phyloP scores from a whole-genome alignment of 139 green algal genomes.

The Auxenochlorella protothecoides region DNA sequence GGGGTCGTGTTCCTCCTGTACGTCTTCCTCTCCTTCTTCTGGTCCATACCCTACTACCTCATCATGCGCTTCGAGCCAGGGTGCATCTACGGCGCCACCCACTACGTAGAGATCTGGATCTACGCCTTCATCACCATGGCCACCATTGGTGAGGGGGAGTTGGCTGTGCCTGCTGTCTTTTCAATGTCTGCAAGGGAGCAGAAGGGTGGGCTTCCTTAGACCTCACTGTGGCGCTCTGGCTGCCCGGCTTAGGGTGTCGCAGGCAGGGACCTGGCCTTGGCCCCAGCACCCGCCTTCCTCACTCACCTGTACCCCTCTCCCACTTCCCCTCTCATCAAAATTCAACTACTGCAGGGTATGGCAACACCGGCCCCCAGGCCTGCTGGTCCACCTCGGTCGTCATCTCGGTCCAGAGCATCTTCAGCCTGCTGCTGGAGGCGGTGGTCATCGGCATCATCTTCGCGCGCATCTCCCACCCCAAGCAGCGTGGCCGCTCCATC shows the following conservation, averaged over 20 bases:
- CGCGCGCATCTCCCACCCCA: conserved; percentile 64
- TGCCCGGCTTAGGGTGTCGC: no score
- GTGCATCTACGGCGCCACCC: conserved; percentile 26
- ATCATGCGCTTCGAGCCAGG: conserved; percentile 18
- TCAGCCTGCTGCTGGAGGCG: conserved; percentile 57
- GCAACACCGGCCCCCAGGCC: conserved; percentile 51
- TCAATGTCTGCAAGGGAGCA: no score
- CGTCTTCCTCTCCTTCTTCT: conserved; percentile 34
- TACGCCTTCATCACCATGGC: conserved; percentile 12
- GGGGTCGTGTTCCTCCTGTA: conserved; percentile 20
- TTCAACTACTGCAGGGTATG: conserved; percentile 43
- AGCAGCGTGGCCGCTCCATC: conserved; percentile 69
- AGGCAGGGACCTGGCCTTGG: background rate
- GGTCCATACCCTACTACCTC: conserved; percentile 24
- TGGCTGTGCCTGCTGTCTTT: conserved; percentile 1
- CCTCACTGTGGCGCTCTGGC: conserved; percentile 21
- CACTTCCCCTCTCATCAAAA: no score
- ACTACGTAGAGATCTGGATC: conserved; percentile 35
- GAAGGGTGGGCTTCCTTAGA: conserved; percentile 2
- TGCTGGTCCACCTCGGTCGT: conserved; percentile 54
- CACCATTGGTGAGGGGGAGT: background rate
- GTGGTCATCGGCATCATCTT: conserved; percentile 74
- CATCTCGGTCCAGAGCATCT: conserved; percentile 59
- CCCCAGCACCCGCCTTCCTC: background rate
- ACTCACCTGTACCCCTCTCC: no score